Conservation (phyloP, 2,329 filamentous ascomycete species). For the Fusarium tupiense region DNA sequence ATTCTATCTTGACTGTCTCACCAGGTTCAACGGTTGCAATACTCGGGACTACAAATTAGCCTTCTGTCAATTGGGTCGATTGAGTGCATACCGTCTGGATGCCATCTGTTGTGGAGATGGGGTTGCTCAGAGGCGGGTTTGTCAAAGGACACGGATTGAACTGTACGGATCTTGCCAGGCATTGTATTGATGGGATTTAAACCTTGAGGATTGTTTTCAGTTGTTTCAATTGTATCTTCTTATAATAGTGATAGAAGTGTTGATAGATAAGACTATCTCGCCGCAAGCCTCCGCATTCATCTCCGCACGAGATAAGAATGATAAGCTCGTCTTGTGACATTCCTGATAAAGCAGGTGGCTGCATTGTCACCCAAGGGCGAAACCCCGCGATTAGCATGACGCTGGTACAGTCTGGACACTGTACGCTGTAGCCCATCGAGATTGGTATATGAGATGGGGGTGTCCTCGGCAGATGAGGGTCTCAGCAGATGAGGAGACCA, state of each 20-base stretch:
- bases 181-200: constrained; percentile 6
- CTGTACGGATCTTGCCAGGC: constrained; percentile 40
- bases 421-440: not conserved
- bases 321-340: constrained; percentile 30
- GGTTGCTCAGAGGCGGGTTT: constrained; percentile 41
- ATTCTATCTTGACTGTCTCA: constrained; percentile 94
- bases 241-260: not conserved
- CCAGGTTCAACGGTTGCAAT: constrained; percentile 78
- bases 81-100: constrained; percentile 77
- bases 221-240: not conserved
- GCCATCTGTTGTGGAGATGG: constrained; percentile 77
- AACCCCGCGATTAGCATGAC: constrained; percentile 8
- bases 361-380: constrained; percentile 29
- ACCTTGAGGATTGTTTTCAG: not conserved
- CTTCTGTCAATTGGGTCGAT: not conserved
- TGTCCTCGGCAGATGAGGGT: not conserved
- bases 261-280: constrained; percentile 15
- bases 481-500: not conserved
- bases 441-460: constrained; percentile 4
- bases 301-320: constrained; percentile 29
- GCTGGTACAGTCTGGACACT: not conserved
- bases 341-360: constrained; percentile 24
- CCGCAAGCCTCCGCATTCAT: constrained; percentile 10
- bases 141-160: constrained; percentile 41
- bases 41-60: constrained; percentile 71